Conservation (phyloP, 148 eudicot species). For the Vaccinium corymbosum region DNA sequence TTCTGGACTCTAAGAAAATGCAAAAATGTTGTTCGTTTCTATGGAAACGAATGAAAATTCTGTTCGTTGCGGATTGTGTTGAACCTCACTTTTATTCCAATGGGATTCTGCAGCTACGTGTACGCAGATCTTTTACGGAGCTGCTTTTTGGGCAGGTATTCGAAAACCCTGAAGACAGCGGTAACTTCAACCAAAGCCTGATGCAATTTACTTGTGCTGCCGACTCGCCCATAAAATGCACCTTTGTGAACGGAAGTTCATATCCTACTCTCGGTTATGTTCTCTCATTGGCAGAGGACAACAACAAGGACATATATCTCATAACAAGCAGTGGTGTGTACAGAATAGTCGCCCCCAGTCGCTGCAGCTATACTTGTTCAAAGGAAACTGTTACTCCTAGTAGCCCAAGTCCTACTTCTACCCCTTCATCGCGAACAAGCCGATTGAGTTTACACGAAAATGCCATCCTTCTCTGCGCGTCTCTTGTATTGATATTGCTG, state of each 20-base stretch:
- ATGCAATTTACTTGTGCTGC: slow-evolving; percentile 55
- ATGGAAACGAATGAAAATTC: background rate
- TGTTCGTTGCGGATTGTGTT: background rate
- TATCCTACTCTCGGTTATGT: slow-evolving; percentile 62
- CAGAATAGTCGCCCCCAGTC: slow-evolving; percentile 63
- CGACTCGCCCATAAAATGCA: slow-evolving; percentile 66
- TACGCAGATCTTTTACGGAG: slow-evolving; percentile 78
- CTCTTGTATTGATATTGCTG: slow-evolving; percentile 16
- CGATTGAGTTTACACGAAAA: background rate
- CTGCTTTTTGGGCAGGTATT: slow-evolving; percentile 61
- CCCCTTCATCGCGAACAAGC: slow-evolving; percentile 21
- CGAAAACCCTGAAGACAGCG: slow-evolving; percentile 65
- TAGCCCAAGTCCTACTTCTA: slow-evolving; percentile 19
- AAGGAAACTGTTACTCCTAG: slow-evolving; percentile 40
- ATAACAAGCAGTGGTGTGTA: slow-evolving; percentile 74
- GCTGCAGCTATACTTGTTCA: slow-evolving; percentile 61
- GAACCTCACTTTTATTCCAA: background rate
- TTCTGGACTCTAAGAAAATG: background rate
- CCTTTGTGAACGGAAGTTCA: slow-evolving; percentile 46
- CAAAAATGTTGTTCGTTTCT: background rate
- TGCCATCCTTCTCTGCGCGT: slow-evolving; percentile 10
- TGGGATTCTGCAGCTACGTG: slow-evolving; percentile 51
- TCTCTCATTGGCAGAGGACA: slow-evolving; percentile 77
- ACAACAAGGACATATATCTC: slow-evolving; percentile 53
- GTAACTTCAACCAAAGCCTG: slow-evolving; percentile 48